A percentile compares a stretch with the other conserved stretches of the same genome.
Conservation (phyloP, 2,329 filamentous ascomycete species). For the Ophiostoma tasmaniense region DNA sequence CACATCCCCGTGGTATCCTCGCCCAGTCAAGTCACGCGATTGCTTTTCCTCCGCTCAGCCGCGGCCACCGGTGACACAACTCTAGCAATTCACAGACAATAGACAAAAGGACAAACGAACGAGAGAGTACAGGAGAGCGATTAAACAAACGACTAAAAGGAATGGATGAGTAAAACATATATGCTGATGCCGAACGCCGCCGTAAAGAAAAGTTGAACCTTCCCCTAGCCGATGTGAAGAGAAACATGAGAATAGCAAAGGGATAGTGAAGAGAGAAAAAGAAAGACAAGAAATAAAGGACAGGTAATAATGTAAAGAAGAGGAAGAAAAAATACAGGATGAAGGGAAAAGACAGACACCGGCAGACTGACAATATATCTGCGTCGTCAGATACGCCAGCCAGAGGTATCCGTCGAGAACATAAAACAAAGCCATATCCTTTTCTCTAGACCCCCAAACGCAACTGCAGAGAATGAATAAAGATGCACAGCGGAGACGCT, state of each 20-base stretch:
- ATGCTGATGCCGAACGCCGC: constrained; percentile 7
- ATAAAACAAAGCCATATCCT: background rate
- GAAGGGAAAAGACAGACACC: background rate
- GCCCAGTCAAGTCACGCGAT: background rate
- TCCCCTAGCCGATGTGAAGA: background rate
- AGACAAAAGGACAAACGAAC: background rate
- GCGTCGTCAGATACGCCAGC: no score
- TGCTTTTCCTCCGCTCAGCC: background rate
- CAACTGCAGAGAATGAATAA: background rate
- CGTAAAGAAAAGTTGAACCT: constrained; percentile 1
- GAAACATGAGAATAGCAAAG: background rate
- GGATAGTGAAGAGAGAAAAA: background rate
- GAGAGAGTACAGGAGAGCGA: background rate
- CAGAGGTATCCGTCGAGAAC: background rate
- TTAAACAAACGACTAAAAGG: background rate
- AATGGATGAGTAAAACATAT: background rate
- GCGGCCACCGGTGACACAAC: background rate
- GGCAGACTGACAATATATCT: no score
- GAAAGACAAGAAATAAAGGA: background rate
- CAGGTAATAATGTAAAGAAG: background rate
- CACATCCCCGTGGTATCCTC: background rate
- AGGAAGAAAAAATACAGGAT: background rate
- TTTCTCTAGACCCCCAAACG: background rate
- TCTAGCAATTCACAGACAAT: background rate
- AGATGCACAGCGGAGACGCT: background rate